A percentile compares a stretch with the other conserved stretches of the same genome.
These are phyloP conservation scores for Aphanomyces euteiches DNA, from an alignment of 352 stramenopile genomes.

Conservation along the genomic window DNA sequence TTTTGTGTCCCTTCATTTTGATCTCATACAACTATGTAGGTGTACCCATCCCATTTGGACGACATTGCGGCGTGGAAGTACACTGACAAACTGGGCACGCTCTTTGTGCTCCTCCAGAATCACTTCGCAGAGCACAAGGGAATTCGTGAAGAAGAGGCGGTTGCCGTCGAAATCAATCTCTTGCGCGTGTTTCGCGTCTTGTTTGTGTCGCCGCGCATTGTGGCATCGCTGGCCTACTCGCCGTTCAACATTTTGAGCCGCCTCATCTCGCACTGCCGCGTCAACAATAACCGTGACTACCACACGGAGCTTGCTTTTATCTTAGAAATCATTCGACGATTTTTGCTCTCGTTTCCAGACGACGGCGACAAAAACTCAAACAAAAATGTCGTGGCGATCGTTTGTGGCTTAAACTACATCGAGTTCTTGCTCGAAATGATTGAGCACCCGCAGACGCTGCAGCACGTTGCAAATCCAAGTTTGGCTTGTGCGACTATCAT, in stretches of 20 bases:
- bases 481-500: conserved; percentile 65
- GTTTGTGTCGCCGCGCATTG: conserved; percentile 24
- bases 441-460: conserved; percentile 53
- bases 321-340: conserved; percentile 70
- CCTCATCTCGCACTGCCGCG: conserved; percentile 18
- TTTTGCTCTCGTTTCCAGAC: conserved; percentile 64
- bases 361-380: conserved; percentile 56
- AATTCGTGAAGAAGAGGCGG: conserved; percentile 49
- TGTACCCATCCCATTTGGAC: conserved; percentile 61
- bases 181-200: conserved; percentile 26
- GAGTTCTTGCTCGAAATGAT: conserved; percentile 70
- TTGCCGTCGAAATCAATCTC: conserved; percentile 46
- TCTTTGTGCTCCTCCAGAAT: conserved; percentile 37
- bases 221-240: conserved; percentile 25
- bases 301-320: conserved; percentile 39
- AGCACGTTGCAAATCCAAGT: conserved; percentile 56
- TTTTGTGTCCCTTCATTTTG: neutral
- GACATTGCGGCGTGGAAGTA: conserved; percentile 54
- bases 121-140: conserved; percentile 32
- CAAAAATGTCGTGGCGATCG: conserved; percentile 68
- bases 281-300: conserved; percentile 3
- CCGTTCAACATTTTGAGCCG: conserved; percentile 24
- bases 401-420: conserved; percentile 64
- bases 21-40: conserved; percentile 34
- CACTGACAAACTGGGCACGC: conserved; percentile 56